A percentile compares a stretch with the other conserved stretches of the same genome.
Evolutionary conservation across 2,329 filamentous ascomycete genomes (phyloP).

Genomic region (Pseudogymnoascus pannorum): DNA sequence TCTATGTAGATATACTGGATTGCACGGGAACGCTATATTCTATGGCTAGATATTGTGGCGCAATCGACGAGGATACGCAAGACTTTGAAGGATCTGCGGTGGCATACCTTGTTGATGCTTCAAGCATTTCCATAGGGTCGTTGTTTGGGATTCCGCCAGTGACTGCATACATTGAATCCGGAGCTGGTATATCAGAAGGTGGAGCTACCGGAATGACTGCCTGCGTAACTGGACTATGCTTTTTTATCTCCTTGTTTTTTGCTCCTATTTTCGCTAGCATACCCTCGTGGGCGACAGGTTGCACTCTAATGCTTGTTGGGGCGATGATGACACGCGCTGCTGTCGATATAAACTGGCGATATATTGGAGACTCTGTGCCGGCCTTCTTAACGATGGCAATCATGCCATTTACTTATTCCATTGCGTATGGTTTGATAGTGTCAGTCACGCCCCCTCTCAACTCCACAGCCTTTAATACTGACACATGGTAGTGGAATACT

Average conservation of each 20-base stretch:
- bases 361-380: constrained; percentile 75
- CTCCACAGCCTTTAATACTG: neutral
- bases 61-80: constrained; percentile 73
- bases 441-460: neutral
- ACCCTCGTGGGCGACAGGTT: constrained; percentile 82
- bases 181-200: constrained; percentile 81
- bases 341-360: constrained; percentile 81
- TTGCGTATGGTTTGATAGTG: constrained; percentile 76
- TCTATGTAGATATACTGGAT: constrained; percentile 87
- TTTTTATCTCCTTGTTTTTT: constrained; percentile 83
- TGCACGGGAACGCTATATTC: constrained; percentile 81
- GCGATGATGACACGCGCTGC: constrained; percentile 76
- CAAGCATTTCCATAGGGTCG: constrained; percentile 72
- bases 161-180: constrained; percentile 83
- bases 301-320: constrained; percentile 76
- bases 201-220: constrained; percentile 80
- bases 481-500: constrained; percentile 50
- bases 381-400: constrained; percentile 77
- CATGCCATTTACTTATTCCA: constrained; percentile 88
- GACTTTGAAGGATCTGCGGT: constrained; percentile 82
- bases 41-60: constrained; percentile 77
- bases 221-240: constrained; percentile 70
- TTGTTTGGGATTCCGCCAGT: constrained; percentile 73
- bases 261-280: constrained; percentile 86
- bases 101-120: constrained; percentile 76